Evolutionary conservation across 169 alveolate genomes (phyloP), one percentile per base, ranked within the genome.

Genomic region (Eimeria zaria): DNA sequence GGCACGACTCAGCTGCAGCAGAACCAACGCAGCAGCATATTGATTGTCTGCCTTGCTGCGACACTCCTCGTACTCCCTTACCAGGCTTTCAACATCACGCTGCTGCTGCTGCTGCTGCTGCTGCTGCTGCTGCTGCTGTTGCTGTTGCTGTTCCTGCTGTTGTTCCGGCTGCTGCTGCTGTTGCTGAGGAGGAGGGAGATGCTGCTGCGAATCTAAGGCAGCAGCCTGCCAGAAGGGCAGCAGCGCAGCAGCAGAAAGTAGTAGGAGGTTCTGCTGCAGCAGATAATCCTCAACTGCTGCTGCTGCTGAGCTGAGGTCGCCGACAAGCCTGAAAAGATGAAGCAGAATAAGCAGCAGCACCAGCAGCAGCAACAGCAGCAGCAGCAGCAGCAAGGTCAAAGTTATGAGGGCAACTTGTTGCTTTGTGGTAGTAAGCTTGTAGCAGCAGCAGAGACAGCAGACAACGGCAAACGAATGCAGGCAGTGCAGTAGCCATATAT

Each of bases 11-110:
- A 81, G 64, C 71, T 55, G 69, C 73, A 81, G 9, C 7, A 81
- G 71, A 81, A 81, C 46, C 22, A 48, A 27, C 9, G 90, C 90
- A 81, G 90, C 90, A 51, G 90, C 90, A 53, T 22, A 81, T 4
- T 81, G 90, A 55, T 53, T 51, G 90, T 81, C 90, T 81, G 90
- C 90, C n/a, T 30, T 73, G 71, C 73, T 81, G 90, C 90, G 90
- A 53, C 90, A 53, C 22, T 46, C 90, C 51, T 81, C 90, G 39
- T 81, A 81, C 4, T 81, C 90, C 73, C 24, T 81, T 16, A 81
- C 24, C 48, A 81, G 90, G 30, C 53, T 53, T 3, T 81, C 90
- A 36, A 39, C 55, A 46, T 5, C 46, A 44, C n/a, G 84, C 84
- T 73, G 84, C 84, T 73, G 84, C 84, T 41, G 76, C 76, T 64